phyloP scores from a whole-genome alignment of 2,329 filamentous ascomycete species.

The Huntiella decipiens region DNA sequence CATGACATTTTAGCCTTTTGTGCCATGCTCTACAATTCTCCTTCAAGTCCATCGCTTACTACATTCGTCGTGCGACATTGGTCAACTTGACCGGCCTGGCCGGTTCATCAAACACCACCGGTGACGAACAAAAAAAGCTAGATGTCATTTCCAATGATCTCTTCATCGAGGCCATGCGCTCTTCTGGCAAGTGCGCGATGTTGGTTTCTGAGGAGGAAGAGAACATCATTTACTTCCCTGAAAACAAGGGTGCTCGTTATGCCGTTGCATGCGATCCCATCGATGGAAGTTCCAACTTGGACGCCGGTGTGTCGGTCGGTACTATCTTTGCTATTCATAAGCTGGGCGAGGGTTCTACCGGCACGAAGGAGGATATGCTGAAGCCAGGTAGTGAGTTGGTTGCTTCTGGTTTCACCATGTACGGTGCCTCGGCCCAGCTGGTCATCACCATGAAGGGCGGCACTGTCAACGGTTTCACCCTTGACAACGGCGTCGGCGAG shows the following conservation, averaged over 20 bases:
- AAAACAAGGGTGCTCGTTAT: conserved; percentile 60
- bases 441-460: conserved; percentile 94
- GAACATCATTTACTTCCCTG: conserved; percentile 70
- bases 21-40: conserved; percentile 98
- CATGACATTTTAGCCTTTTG: conserved; percentile 43
- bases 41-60: conserved; percentile 99
- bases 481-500: conserved; percentile 91
- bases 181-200: conserved; percentile 73
- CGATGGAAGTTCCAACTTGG: conserved; percentile 91
- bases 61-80: conserved; percentile 86
- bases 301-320: conserved; percentile 92
- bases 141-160: conserved; percentile 98
- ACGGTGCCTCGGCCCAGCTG: conserved; percentile 87
- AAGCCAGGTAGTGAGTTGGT: conserved; percentile 80
- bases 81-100: conserved; percentile 93
- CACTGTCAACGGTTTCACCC: conserved; percentile 88
- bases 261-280: conserved; percentile 96
- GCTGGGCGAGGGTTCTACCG: conserved; percentile 55
- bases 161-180: conserved; percentile 89
- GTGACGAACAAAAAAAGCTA: conserved; percentile 98
- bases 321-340: conserved; percentile 95
- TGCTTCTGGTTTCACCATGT: conserved; percentile 98
- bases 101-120: conserved; percentile 84
- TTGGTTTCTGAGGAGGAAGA: conserved; percentile 98
- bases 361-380: conserved; percentile 69